Evolutionary conservation across 2,329 filamentous ascomycete species (phyloP), one percentile per base, ranked within the genome.

Genomic region (Ceratocystiopsis sp.): DNA sequence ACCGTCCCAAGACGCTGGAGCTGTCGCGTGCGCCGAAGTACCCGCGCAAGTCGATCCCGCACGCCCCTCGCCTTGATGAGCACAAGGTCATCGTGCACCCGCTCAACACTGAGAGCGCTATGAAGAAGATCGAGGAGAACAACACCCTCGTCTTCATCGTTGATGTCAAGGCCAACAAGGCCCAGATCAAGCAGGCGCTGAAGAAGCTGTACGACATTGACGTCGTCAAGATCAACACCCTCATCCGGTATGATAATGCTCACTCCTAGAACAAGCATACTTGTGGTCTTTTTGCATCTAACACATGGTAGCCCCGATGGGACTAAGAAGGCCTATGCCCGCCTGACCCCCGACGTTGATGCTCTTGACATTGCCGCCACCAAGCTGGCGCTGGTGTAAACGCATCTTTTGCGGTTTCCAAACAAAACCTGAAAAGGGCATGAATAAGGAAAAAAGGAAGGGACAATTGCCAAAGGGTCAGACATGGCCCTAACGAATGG

Each of bases 101-200:
- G 55, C 78, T 98, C 63, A 98, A 98, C 81, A 98, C 91, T 49
- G 91, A 98, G 82, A 91, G 82, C 62, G 91, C 93, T 61, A 96
- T 98, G 89, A 98, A 98, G 85, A 61, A 95, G 83, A 95, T 98
- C 58, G 91, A 98, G 77, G 91, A 98, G 82, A 87, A 98, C 80
- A 98, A 98, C 79, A 98, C 91, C 55, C 79, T 98, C 42, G 85
- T 93, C 63, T 95, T 95, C 77, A 93, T 94, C 57, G 85, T 93
- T 61, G 83, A 95, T 57, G 71, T 89, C 67, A 93, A 93, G 81
- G 80, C 89, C 67, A 98, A 98, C 80, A 98, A 98, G 84, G 80
- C 86, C 64, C 91, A 98, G 75, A 98, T 98, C 73, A 95, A 95
- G 78, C 74, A 78, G 59, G 84, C 89, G 51, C 73, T 98, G 56